Percentiles rank a stretch among this genome's conserved stretches.
These are phyloP conservation scores for Ampelomyces quisqualis DNA, from an alignment of 2,329 filamentous ascomycete species.

Conservation along the genomic window DNA sequence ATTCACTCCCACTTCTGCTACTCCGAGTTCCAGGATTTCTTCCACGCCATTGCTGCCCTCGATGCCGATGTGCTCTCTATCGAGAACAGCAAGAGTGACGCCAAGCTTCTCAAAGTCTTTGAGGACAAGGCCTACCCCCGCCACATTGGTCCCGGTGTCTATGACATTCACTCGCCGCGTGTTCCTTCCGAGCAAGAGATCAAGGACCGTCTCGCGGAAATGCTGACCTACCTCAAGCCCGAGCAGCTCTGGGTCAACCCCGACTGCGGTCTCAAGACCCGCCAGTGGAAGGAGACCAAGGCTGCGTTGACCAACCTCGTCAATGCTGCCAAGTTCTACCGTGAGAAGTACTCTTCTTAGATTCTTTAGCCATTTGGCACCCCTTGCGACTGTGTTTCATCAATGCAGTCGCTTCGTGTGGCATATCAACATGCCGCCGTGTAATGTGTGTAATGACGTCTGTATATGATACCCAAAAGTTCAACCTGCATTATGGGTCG, in stretches of 20 bases:
- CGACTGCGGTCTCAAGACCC: conserved; percentile 98
- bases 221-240: conserved; percentile 91
- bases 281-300: conserved; percentile 98
- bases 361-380: conserved; percentile 28
- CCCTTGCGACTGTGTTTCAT: conserved; percentile 31
- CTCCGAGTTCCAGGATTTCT: conserved; percentile 99
- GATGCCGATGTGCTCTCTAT: conserved; percentile 98
- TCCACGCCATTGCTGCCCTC: conserved; percentile 97
- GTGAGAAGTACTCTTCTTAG: conserved; percentile 75
- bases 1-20: conserved; percentile 99
- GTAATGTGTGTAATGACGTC: conserved; percentile 45
- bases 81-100: conserved; percentile 99
- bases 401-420: conserved; percentile 33
- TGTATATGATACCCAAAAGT: conserved; percentile 48
- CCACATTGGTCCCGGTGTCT: conserved; percentile 98
- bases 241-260: conserved; percentile 99
- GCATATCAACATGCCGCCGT: conserved; percentile 44
- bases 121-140: conserved; percentile 95
- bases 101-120: conserved; percentile 98
- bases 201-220: conserved; percentile 95
- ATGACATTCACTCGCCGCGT: conserved; percentile 99
- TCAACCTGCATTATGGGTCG: conserved; percentile 46
- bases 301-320: conserved; percentile 95
- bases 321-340: conserved; percentile 96
- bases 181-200: conserved; percentile 97